Base-by-base conservation (phyloP, 768 basidiomycete genomes). In the Russula brevipes region DNA sequence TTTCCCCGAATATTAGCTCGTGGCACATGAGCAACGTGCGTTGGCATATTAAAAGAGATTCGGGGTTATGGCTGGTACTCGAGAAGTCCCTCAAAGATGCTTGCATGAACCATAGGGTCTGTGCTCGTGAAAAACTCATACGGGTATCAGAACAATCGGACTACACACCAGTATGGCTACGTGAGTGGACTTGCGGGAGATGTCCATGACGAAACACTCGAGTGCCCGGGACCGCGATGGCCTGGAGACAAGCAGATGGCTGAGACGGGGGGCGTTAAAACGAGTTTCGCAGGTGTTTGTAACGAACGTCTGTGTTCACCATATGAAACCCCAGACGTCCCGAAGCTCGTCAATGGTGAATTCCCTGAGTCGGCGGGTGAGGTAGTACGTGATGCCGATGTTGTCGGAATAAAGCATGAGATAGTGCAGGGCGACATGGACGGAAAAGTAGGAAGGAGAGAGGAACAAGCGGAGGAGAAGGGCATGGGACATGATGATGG, bases 101-200 rank as follows among this genome's bases (percentile, higher is more conserved):
- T 82, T 98, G 97, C 89, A 98, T 95, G 76, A 95, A 97, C 94
- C 96, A 98, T 50, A 99, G 77, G 0, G 97, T 98, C 94, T 95
- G 59, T 68, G 57, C 45, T 49, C 49, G 59, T 54, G 57, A 24
- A 30, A 59, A 63, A 47, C 45, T 58, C 58, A 65, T 66, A 36
- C 19, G 49, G 64, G 41, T 52, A 66, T 72, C 57, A 61, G 63
- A 64, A 58, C 54, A 57, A 69, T 41, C 45, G 52, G 35, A 47
- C 47, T 62, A 85, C 95, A 75, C 71, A 97, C 96, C 66, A 95
- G 84, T 83, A 99, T 89, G 59, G 94, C 93, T 57, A 98, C 85
- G 74, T 98, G 97, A 0, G 95, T 94, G 39, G 94, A 96, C 68
- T 88, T 86, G 72, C 93, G 89, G 4, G 89, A 88, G 60, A 87